Percentiles rank a stretch among this genome's conserved stretches.
These are phyloP conservation scores for Talaromyces funiculosus DNA, from an alignment of 2,329 filamentous ascomycete genomes.

Conservation along the genomic window DNA sequence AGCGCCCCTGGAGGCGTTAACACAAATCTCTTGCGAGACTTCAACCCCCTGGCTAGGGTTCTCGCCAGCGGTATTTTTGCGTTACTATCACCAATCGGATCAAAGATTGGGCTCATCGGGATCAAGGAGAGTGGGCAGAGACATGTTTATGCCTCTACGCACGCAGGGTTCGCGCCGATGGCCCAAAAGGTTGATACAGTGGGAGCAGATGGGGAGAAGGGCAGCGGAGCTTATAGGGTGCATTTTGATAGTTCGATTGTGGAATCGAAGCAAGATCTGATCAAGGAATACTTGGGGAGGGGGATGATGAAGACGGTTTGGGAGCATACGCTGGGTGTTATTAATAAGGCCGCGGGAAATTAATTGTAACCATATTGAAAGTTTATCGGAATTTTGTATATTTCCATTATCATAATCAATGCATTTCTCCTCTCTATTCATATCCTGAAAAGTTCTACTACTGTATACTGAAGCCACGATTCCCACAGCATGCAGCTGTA, in stretches of 20 bases:
- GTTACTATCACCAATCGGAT: conserved; percentile 13
- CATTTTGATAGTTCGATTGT: conserved; percentile 17
- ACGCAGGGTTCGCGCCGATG: conserved; percentile 12
- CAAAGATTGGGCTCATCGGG: conserved; percentile 12
- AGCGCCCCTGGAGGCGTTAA: conserved; percentile 45
- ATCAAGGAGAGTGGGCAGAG: conserved; percentile 21
- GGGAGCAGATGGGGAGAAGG: conserved; percentile 17
- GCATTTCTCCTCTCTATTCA: background rate
- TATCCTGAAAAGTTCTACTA: background rate
- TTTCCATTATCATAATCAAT: background rate
- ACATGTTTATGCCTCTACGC: conserved; percentile 19
- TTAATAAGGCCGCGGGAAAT: conserved; percentile 9
- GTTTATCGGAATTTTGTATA: background rate
- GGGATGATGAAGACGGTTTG: conserved; percentile 19
- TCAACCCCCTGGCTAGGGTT: conserved; percentile 25
- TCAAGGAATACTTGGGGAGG: conserved; percentile 14
- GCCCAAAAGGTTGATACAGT: conserved; percentile 11
- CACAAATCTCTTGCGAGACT: conserved; percentile 48
- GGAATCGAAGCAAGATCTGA: conserved; percentile 9
- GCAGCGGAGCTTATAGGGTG: conserved; percentile 19
- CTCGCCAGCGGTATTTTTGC: background rate
- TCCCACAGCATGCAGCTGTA: background rate
- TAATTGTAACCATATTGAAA: background rate
- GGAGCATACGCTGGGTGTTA: conserved; percentile 19
- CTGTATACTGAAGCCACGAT: background rate